Conservation (phyloP, 2,329 filamentous ascomycete species). For the Phoma herbarum region DNA sequence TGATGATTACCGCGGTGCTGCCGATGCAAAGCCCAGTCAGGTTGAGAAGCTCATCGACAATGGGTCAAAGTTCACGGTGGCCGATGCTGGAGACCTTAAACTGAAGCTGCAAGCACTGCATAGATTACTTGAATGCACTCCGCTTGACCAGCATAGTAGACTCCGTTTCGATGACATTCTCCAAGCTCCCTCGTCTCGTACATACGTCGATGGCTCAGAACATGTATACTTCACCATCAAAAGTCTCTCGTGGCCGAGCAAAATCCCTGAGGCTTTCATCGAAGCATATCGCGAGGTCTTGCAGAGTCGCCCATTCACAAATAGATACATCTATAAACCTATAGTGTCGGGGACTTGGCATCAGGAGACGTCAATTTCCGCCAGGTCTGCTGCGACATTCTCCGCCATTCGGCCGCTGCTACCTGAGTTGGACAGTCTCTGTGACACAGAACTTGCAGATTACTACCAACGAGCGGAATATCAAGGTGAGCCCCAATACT, state of each 20-base stretch:
- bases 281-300: conserved; percentile 31
- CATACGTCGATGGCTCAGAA: conserved; percentile 31
- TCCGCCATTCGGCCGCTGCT: conserved; percentile 33
- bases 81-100: conserved; percentile 31
- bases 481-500: conserved; percentile 21
- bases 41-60: not conserved
- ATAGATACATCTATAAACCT: conserved; percentile 22
- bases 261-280: conserved; percentile 31
- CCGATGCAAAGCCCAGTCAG: not conserved
- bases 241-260: conserved; percentile 26
- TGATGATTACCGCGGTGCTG: conserved; percentile 6
- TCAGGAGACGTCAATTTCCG: not conserved
- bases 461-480: conserved; percentile 25
- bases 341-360: conserved; percentile 1
- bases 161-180: conserved; percentile 11
- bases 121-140: conserved; percentile 13
- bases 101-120: conserved; percentile 34
- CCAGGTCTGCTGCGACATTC: conserved; percentile 31
- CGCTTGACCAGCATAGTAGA: conserved; percentile 1
- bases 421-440: conserved; percentile 27
- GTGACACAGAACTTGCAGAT: conserved; percentile 28
- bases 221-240: conserved; percentile 31
- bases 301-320: conserved; percentile 26
- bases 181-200: not conserved
- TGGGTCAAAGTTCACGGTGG: conserved; percentile 27